These are phyloP conservation scores for Epichloe gansuensis DNA, from an alignment of 2,329 filamentous ascomycete genomes.

Conservation along the genomic window DNA sequence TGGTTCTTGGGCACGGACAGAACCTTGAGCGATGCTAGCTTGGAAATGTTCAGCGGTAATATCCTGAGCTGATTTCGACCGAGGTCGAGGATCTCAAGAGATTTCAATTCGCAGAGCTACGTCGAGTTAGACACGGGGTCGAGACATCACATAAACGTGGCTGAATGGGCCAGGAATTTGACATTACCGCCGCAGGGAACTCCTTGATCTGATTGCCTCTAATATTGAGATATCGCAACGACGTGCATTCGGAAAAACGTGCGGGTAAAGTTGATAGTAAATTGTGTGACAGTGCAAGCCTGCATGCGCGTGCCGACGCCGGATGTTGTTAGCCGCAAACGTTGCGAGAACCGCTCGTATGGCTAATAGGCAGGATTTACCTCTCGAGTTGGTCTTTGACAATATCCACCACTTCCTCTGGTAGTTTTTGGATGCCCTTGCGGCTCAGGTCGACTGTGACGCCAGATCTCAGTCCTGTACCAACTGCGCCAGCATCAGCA, in stretches of 20 bases:
- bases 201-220: conserved; percentile 60
- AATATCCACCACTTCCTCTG: conserved; percentile 61
- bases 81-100: conserved; percentile 85
- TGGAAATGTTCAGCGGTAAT: conserved; percentile 67
- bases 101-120: conserved; percentile 73
- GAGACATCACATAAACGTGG: conserved; percentile 1
- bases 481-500: conserved; percentile 45
- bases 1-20: conserved; percentile 78
- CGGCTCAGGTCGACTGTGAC: conserved; percentile 69
- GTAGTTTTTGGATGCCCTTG: conserved; percentile 57
- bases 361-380: conserved; percentile 24
- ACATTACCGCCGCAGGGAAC: conserved; percentile 42
- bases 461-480: conserved; percentile 51
- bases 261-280: conserved; percentile 55
- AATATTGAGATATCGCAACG: conserved; percentile 68
- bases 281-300: conserved; percentile 72
- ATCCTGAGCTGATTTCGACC: conserved; percentile 73
- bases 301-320: conserved; percentile 18
- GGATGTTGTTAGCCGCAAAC: neutral
- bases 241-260: conserved; percentile 63
- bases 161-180: conserved; percentile 3
- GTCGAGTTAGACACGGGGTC: conserved; percentile 12
- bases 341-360: neutral
- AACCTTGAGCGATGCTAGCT: conserved; percentile 75
- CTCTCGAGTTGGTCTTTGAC: conserved; percentile 63